A percentile compares a stretch with the other conserved stretches of the same genome.
These are phyloP conservation scores for Ogataea nonfermentans DNA, from an alignment of 805 yeast species.

Conservation along the genomic window DNA sequence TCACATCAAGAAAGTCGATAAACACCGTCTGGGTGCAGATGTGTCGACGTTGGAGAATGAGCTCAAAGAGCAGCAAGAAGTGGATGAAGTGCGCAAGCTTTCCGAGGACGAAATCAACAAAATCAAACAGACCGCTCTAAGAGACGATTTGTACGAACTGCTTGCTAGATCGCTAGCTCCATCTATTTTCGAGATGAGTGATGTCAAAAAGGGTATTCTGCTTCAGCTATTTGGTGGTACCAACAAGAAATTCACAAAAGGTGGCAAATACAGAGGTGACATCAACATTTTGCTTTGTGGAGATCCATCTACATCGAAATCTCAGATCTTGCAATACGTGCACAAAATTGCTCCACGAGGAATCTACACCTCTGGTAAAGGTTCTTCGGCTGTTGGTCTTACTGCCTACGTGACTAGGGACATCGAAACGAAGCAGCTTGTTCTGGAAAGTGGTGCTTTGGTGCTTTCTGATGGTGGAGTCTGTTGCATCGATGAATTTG, in stretches of 20 bases:
- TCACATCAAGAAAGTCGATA: conserved; percentile 84
- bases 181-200: conserved; percentile 94
- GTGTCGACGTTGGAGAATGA: conserved; percentile 65
- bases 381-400: conserved; percentile 98
- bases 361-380: conserved; percentile 96
- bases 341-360: conserved; percentile 98
- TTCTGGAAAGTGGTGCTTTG: conserved; percentile 92
- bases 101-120: conserved; percentile 65
- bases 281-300: conserved; percentile 90
- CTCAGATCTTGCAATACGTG: conserved; percentile 90
- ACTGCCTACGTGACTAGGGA: conserved; percentile 97
- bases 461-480: conserved; percentile 97
- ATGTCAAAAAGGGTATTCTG: conserved; percentile 91
- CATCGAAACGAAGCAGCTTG: conserved; percentile 88
- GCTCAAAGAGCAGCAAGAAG: conserved; percentile 59
- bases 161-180: conserved; percentile 93
- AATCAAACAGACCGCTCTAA: conserved; percentile 57
- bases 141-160: conserved; percentile 82
- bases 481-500: conserved; percentile 98
- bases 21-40: conserved; percentile 78
- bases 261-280: conserved; percentile 96
- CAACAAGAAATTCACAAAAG: conserved; percentile 80
- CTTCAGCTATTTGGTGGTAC: conserved; percentile 95
- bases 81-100: conserved; percentile 71
- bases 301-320: conserved; percentile 97